Base-by-base conservation (phyloP, 352 stramenopile genomes). In the Globisporangium cederbergense region DNA sequence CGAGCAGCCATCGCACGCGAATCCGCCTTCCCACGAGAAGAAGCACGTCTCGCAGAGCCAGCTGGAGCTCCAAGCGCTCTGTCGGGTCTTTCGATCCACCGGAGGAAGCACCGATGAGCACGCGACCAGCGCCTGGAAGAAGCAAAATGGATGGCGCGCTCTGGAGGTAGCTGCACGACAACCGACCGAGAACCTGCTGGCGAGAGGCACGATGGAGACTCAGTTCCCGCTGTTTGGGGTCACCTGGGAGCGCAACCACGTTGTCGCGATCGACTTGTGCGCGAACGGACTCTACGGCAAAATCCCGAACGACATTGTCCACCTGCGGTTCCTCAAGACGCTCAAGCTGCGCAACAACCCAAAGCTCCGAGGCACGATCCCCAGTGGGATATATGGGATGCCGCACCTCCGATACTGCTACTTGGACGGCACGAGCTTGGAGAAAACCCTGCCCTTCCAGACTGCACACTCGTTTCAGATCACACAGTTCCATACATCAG, bases 291-390 rank as follows among this genome's bases (percentile, higher is more conserved):
- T 91, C n/a, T 45, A 58, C 8, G 83, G 82, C 0, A 67, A 20
- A 22, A 64, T 90, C n/a, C 79, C 81, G 0, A 62, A 58, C 40
- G 71, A 83, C 45, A 73, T 89, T 16, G 62, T 52, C 1, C 67
- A 66, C n/a, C 53, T 91, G 20, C 71, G 72, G 5, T 81, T 73
- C 55, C 71, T 92, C 25, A 78, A 67, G 52, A 77, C 65, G 13
- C 62, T 92, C 49, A 88, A 89, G 60, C 6, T 91, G n/a, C 67
- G 76, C 22, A 70, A 83, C 25, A 92, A 89, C 40, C 68, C 75
- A 4, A 67, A 68, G 0, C 64, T 92, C 28, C 55, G 70, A 38
- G 81, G 79, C 0, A 14, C 47, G 1, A 45, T 87, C 13, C 72
- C 74, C 4, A 6, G 34, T 0, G 49, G 58, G 20, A 50, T 85